Percentiles rank a stretch among this genome's conserved stretches.
Evolutionary conservation across 2,329 filamentous ascomycete genomes (phyloP).

Genomic region (Coniochaeta prunicola): DNA sequence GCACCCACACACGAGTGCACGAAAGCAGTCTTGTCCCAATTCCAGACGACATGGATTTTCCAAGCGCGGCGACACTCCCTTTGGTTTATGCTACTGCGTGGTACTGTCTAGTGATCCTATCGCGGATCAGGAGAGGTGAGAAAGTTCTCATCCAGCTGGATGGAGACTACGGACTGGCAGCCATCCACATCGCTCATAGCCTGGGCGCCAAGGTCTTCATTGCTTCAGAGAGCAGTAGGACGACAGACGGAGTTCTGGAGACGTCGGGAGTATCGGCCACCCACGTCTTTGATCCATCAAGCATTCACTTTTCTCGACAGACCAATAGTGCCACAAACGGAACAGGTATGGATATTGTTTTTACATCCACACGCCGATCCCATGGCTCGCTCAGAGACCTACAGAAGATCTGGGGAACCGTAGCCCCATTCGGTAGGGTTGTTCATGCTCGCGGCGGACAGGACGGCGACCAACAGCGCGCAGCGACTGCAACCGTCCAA

Average conservation of each 20-base stretch:
- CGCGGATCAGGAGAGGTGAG: constrained; percentile 11
- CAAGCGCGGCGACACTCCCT: constrained; percentile 12
- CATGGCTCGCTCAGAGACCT: not conserved
- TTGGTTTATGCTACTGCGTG: constrained; percentile 9
- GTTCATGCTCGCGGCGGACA: not conserved
- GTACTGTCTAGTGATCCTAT: constrained; percentile 11
- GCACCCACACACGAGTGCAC: constrained; percentile 11
- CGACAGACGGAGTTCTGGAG: constrained; percentile 6
- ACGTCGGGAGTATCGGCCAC: constrained; percentile 7
- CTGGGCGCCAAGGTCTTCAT: constrained; percentile 10
- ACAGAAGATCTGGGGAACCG: not conserved
- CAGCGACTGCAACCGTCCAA: not conserved
- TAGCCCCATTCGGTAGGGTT: not conserved
- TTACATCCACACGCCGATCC: not conserved
- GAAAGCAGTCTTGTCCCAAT: constrained; percentile 11
- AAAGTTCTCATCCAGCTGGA: constrained; percentile 14
- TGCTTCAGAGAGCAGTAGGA: constrained; percentile 8
- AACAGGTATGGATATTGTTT: not conserved
- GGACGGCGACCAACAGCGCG: not conserved
- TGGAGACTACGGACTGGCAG: constrained; percentile 11
- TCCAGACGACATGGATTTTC: constrained; percentile 7
- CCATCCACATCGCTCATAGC: constrained; percentile 10
- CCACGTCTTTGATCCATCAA: not conserved
- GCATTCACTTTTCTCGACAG: not conserved
- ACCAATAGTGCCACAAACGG: not conserved